These are phyloP conservation scores for Citrus hindsii DNA, from an alignment of 345 rosid genomes.

Conservation along the genomic window DNA sequence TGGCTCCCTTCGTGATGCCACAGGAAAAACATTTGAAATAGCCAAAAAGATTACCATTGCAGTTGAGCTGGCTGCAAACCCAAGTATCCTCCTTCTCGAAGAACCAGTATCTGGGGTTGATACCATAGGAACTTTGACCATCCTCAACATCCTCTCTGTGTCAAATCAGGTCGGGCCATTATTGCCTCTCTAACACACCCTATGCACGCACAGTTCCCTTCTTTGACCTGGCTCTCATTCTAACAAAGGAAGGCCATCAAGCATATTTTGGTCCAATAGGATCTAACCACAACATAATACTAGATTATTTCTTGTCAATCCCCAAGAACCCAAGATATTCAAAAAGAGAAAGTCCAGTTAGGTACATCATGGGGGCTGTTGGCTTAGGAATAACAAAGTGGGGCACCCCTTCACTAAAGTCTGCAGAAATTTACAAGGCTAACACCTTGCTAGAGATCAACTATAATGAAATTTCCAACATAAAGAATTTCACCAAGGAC, in stretches of 20 bases:
- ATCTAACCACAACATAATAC: conserved; percentile 17
- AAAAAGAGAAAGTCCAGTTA: conserved; percentile 23
- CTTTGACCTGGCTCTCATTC: conserved; percentile 31
- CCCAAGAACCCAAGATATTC: conserved; percentile 18
- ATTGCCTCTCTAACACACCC: conserved; percentile 24
- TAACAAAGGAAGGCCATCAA: conserved; percentile 26
- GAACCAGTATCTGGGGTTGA: conserved; percentile 28
- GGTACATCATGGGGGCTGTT: conserved; percentile 25
- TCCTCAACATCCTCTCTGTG: conserved; percentile 24
- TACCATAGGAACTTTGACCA: conserved; percentile 11
- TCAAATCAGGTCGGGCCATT: conserved; percentile 19
- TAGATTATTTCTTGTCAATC: conserved; percentile 25
- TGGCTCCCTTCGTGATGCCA: conserved; percentile 18
- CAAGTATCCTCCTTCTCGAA: conserved; percentile 27
- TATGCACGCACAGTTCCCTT: conserved; percentile 10
- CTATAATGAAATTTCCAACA: conserved; percentile 11
- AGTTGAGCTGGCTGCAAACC: conserved; percentile 34
- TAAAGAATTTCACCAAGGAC: conserved; percentile 15
- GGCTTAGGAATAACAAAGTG: conserved; percentile 23
- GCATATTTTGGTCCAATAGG: conserved; percentile 31
- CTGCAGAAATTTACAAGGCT: conserved; percentile 22
- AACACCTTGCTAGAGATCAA: conserved; percentile 24
- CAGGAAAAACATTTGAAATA: conserved; percentile 30
- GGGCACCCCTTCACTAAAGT: conserved; percentile 14
- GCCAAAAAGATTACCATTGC: conserved; percentile 33